phyloP scores from a whole-genome alignment of 768 basidiomycete genomes.

The Megacollybia marginata region DNA sequence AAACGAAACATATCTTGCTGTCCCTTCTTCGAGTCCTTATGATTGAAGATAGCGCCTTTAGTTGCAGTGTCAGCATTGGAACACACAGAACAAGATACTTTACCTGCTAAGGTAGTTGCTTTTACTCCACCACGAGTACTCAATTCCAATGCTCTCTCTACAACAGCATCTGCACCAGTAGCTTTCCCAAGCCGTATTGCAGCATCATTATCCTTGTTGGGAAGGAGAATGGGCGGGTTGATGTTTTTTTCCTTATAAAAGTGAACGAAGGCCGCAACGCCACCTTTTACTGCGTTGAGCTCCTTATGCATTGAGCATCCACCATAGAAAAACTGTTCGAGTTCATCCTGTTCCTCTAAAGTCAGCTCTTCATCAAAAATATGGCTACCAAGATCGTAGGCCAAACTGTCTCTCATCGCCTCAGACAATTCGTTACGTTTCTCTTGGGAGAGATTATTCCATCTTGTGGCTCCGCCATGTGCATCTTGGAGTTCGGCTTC shows the following conservation, averaged over 20 bases:
- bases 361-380: too few species aligned
- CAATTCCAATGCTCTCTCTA: constrained; percentile 2
- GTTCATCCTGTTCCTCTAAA: constrained; percentile 12
- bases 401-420: too few species aligned
- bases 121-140: constrained; percentile 11
- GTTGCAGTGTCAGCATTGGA: not conserved
- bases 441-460: constrained; percentile 16
- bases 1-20: constrained; percentile 14
- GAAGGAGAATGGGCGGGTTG: constrained; percentile 9
- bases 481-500: constrained; percentile 13
- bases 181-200: constrained; percentile 1
- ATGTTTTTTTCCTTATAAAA: constrained; percentile 9
- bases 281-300: constrained; percentile 15
- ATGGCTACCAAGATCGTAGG: too few species aligned
- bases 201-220: constrained; percentile 16
- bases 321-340: constrained; percentile 12
- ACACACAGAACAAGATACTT: not conserved
- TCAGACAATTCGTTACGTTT: too few species aligned
- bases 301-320: constrained; percentile 23
- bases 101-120: constrained; percentile 3
- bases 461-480: constrained; percentile 17
- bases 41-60: constrained; percentile 13
- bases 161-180: not conserved
- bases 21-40: constrained; percentile 26
- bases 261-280: constrained; percentile 3